Base-by-base conservation (phyloP, 2,329 filamentous ascomycete genomes). In the Fusarium sp. region DNA sequence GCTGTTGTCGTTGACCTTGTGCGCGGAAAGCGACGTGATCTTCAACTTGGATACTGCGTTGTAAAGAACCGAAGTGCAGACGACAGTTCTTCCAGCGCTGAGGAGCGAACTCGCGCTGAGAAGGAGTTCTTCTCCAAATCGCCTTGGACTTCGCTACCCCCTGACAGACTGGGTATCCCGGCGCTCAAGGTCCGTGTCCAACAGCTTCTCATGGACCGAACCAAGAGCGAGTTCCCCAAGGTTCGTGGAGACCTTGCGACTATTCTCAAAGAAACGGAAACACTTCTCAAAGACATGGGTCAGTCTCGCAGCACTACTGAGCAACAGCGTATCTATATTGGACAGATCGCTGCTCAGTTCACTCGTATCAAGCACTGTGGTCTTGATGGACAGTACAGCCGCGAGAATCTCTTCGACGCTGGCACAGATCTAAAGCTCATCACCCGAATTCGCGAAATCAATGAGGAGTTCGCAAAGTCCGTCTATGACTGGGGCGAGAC, bases 1-100 rank as follows among this genome's bases (percentile, higher is more conserved):
- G 75, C 80, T 1, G 81, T 81, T 3, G 79, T 85, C 3, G 78
- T 85, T 7, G 81, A 87, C 8, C 82, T 87, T 1, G 81, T 88
- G 1, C 51, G 59, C 0, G 85, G 85, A 0, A 84, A 83, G 20
- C 80, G 82, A 6, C 80, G 81, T 3, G 77, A 83, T 3, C 78
- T 88, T 1, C 81, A 81, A 3, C 81, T 89, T 0, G 87, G 87
- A 0, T 89, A 87, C 59, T 87, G 81, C 24, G 76, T 88, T 0
- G 84, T 89, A 55, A 83, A 84, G 59, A 89, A 87, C 35, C 83
- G 86, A 0, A 78, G 86, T 15, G 83, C 84, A 0, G 85, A 87
- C 20, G 85, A 87, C 10, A 71, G 51, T 1, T 62, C 75, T 1
- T 81, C 82, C 2, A 80, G 76, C 0, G 62, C 83, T 0, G 63